Evolutionary conservation across 2,329 filamentous ascomycete genomes (phyloP).

Genomic region (Fonsecaea erecta): DNA sequence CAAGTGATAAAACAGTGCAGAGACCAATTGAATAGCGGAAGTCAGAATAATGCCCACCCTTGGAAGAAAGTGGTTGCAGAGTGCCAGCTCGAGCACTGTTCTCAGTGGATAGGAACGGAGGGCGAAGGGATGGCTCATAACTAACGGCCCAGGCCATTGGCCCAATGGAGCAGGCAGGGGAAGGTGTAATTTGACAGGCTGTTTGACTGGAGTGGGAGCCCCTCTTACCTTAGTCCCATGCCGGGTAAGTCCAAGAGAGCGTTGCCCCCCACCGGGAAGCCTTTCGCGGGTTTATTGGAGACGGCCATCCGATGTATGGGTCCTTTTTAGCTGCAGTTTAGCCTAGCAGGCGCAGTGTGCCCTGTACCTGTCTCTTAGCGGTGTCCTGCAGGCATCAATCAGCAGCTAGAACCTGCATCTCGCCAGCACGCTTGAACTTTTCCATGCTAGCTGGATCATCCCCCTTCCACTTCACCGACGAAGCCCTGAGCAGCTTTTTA

Average conservation of each 20-base stretch:
- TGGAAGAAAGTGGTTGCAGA: conserved; percentile 30
- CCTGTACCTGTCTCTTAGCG: conserved; percentile 10
- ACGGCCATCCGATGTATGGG: conserved; percentile 6
- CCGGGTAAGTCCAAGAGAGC: neutral
- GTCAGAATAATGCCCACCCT: conserved; percentile 20
- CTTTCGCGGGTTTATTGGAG: neutral
- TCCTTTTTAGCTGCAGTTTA: conserved; percentile 11
- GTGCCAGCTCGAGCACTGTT: neutral
- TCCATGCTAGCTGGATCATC: conserved; percentile 18
- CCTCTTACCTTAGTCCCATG: neutral
- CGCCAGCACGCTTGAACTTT: conserved; percentile 17
- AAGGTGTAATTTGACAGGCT: conserved; percentile 23
- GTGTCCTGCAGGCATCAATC: conserved; percentile 24
- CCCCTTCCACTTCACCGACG: neutral
- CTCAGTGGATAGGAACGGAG: neutral
- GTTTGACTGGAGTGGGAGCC: neutral
- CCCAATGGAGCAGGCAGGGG: conserved; percentile 4
- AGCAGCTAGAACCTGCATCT: conserved; percentile 16
- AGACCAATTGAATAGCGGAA: conserved; percentile 23
- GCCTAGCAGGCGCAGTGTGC: conserved; percentile 7
- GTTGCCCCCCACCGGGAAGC: neutral
- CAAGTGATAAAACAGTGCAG: conserved; percentile 25
- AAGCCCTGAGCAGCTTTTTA: conserved; percentile 10
- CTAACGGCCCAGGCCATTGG: neutral
- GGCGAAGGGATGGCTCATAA: neutral